Base-by-base conservation (phyloP, 2,329 filamentous ascomycete species). In the Iodosphaeria phyllophila region DNA sequence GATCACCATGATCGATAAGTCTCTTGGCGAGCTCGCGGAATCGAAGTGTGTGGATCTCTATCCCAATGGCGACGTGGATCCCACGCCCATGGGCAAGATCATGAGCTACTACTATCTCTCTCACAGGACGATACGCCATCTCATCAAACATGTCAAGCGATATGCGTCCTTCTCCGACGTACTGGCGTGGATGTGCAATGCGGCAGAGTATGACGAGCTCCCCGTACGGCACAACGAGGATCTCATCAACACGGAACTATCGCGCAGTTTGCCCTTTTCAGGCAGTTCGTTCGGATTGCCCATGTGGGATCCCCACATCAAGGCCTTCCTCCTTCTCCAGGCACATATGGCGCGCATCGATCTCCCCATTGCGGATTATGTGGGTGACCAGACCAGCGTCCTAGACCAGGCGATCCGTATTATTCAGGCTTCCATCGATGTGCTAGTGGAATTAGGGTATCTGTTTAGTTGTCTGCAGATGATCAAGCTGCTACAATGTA, bases 41-140 rank as follows among this genome's bases (percentile, higher is more conserved):
- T 95, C 84, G 2, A 74, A 74, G 27, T 98, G 89, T 52, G 70
- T 92, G 10, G 63, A 74, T 11, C 62, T 91, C 3, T 76, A 80
- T 40, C 73, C 75, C 22, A 92, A 89, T 35, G 86, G 86, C 21
- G 77, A 92, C 37, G 73, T 98, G 15, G 78, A 92, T 37, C 60
- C 86, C 1, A 95, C 89, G 0, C 74, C 86, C 0, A 64, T 95
- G 5, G 89, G 89, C 40, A 93, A 92, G 56, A 95, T 98, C 43
- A 93, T 95, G 82, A 92, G 79, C 47, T 98, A 95, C 60, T 98
- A 98, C 60, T 98, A 98, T 44, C 72, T 89, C 23, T 91, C 84
- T 0, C 89, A 98, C 54, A 78, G 78, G 50, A 98, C 89, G 0
- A 83, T 98, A 39, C 78, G 89, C 2, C 74, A 82, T 39, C 65